Evolutionary conservation across 257 asterid species (phyloP).

Genomic region (Ballota nigra): DNA sequence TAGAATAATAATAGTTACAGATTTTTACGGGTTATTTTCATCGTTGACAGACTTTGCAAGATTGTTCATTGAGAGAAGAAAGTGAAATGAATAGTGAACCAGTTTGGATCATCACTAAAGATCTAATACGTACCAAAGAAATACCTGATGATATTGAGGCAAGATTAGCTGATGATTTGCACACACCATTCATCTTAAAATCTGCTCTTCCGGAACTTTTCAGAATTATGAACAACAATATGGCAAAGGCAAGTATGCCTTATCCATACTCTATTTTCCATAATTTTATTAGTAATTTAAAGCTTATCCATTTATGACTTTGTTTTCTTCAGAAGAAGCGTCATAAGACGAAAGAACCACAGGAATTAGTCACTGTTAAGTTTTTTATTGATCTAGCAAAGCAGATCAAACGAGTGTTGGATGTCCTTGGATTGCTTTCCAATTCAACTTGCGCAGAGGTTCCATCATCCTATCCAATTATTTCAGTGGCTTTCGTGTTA

Average conservation of each 20-base stretch:
- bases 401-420: constrained; percentile 28
- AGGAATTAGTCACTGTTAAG: constrained; percentile 24
- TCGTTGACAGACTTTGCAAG: constrained; percentile 64
- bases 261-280: background rate
- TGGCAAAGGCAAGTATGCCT: constrained; percentile 50
- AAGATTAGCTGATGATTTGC: constrained; percentile 77
- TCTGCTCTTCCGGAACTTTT: constrained; percentile 60
- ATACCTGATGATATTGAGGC: constrained; percentile 58
- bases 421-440: constrained; percentile 26
- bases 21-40: background rate
- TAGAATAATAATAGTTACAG: background rate
- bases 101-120: constrained; percentile 12
- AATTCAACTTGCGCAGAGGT: constrained; percentile 35
- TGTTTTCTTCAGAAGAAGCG: constrained; percentile 34
- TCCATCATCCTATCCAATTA: background rate
- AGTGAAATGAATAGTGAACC: constrained; percentile 32
- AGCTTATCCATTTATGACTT: constrained; percentile 1
- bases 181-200: constrained; percentile 67
- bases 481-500: background rate
- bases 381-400: constrained; percentile 31
- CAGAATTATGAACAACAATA: constrained; percentile 53
- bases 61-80: constrained; percentile 42
- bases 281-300: too few species aligned
- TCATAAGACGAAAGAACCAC: constrained; percentile 11
- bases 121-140: constrained; percentile 48